These are phyloP conservation scores for Toxicodendron radicans DNA, from an alignment of 345 rosid species.

Conservation along the genomic window DNA sequence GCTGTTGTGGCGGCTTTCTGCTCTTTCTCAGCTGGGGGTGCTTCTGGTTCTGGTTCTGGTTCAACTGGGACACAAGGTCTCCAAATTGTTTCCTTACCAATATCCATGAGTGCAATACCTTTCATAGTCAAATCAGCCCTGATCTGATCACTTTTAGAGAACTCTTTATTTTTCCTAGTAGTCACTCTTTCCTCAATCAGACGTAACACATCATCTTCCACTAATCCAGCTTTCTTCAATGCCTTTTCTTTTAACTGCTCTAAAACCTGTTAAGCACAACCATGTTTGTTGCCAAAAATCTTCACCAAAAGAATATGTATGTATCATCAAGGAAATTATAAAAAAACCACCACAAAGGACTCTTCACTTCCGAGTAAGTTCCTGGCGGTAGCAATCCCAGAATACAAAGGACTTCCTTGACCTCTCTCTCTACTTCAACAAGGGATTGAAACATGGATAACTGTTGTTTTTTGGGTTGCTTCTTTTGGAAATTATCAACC, in stretches of 20 bases:
- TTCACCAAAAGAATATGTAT: background rate
- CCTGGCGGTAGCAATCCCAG: constrained; percentile 61
- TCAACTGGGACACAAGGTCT: constrained; percentile 65
- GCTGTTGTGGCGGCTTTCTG: constrained; percentile 1
- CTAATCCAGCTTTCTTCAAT: constrained; percentile 56
- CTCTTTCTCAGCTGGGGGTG: constrained; percentile 23
- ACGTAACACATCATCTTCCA: constrained; percentile 48
- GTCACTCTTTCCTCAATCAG: constrained; percentile 58
- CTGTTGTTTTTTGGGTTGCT: constrained; percentile 62
- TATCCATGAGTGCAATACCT: constrained; percentile 88
- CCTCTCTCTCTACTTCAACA: constrained; percentile 54
- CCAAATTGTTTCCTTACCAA: constrained; percentile 75
- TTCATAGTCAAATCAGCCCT: constrained; percentile 58
- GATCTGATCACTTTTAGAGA: constrained; percentile 62
- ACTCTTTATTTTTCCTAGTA: constrained; percentile 71
- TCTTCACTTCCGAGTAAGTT: constrained; percentile 54
- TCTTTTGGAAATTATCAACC: constrained; percentile 54
- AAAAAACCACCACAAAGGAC: background rate
- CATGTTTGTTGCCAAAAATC: background rate
- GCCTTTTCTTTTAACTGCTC: constrained; percentile 66
- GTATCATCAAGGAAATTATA: background rate
- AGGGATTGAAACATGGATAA: constrained; percentile 58
- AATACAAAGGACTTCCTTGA: constrained; percentile 51
- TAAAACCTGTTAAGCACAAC: constrained; percentile 40
- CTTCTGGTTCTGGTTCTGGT: constrained; percentile 23